These are phyloP conservation scores for Xylaria scruposa DNA, from an alignment of 495 filamentous ascomycete species.

Conservation along the genomic window DNA sequence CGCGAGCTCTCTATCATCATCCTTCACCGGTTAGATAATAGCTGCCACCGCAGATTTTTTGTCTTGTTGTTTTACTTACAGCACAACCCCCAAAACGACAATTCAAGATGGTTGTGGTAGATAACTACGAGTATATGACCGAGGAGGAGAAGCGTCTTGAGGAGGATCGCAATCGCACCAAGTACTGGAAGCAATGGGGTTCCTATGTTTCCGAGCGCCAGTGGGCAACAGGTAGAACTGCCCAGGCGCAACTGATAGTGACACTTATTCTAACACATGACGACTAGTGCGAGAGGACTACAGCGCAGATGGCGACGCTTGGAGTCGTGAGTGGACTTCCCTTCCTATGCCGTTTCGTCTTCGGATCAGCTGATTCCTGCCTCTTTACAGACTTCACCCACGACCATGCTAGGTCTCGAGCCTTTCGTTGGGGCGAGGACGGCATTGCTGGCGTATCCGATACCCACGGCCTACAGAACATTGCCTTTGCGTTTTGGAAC, in stretches of 20 bases:
- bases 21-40: not conserved
- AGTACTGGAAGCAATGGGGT: constrained; percentile 98
- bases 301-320: constrained; percentile 83
- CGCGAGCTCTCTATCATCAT: constrained; percentile 9
- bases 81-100: not conserved
- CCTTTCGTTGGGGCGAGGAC: constrained; percentile 95
- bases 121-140: constrained; percentile 80
- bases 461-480: constrained; percentile 86
- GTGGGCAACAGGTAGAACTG: constrained; percentile 80
- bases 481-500: constrained; percentile 98
- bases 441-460: constrained; percentile 96
- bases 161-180: constrained; percentile 77
- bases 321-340: constrained; percentile 75
- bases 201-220: constrained; percentile 78
- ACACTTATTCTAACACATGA: constrained; percentile 37
- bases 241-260: constrained; percentile 24
- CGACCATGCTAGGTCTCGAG: constrained; percentile 84
- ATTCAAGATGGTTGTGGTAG: constrained; percentile 80
- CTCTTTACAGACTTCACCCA: constrained; percentile 79
- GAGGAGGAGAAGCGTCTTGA: constrained; percentile 88
- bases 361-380: constrained; percentile 11
- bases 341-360: not conserved
- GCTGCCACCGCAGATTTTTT: not conserved
- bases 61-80: not conserved
- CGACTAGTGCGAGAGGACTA: constrained; percentile 90